These are phyloP conservation scores for Phanerochaete carnosa DNA, from an alignment of 768 basidiomycete species.

Conservation along the genomic window DNA sequence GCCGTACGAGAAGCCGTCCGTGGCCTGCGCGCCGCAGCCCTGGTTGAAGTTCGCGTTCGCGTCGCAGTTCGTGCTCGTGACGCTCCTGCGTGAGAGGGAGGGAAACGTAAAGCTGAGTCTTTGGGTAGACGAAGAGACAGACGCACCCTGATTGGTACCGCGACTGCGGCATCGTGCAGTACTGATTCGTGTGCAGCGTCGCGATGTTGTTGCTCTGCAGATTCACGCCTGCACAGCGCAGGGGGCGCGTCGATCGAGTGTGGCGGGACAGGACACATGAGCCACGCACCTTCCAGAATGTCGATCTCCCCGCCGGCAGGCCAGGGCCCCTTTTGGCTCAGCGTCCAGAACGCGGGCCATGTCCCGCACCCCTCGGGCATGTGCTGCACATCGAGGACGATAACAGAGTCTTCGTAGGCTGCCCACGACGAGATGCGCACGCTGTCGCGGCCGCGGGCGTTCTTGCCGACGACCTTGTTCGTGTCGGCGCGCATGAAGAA, in stretches of 20 bases:
- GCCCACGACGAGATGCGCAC: slow-evolving; percentile 46
- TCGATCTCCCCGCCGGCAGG: slow-evolving; percentile 61
- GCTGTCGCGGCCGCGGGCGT: slow-evolving; percentile 51
- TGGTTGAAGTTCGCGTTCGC: slow-evolving; percentile 48
- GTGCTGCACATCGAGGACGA: slow-evolving; percentile 51
- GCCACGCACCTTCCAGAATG: slow-evolving; percentile 49
- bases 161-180: slow-evolving; percentile 41
- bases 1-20: slow-evolving; percentile 41
- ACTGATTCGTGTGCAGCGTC: slow-evolving; percentile 51
- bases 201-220: slow-evolving; percentile 40
- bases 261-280: no score
- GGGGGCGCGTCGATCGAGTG: no score
- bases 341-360: slow-evolving; percentile 67
- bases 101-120: neutral
- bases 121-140: neutral
- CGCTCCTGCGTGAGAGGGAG: slow-evolving; percentile 25
- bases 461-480: slow-evolving; percentile 30
- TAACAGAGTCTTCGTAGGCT: slow-evolving; percentile 43
- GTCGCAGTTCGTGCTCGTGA: slow-evolving; percentile 47
- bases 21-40: slow-evolving; percentile 56
- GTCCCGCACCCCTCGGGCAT: slow-evolving; percentile 60
- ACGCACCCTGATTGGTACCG: slow-evolving; percentile 48
- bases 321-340: slow-evolving; percentile 51
- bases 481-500: slow-evolving; percentile 61
- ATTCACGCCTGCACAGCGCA: slow-evolving; percentile 43